Conservation (phyloP, 192 early-diverging fungal species). For the Funneliformis mosseae region DNA sequence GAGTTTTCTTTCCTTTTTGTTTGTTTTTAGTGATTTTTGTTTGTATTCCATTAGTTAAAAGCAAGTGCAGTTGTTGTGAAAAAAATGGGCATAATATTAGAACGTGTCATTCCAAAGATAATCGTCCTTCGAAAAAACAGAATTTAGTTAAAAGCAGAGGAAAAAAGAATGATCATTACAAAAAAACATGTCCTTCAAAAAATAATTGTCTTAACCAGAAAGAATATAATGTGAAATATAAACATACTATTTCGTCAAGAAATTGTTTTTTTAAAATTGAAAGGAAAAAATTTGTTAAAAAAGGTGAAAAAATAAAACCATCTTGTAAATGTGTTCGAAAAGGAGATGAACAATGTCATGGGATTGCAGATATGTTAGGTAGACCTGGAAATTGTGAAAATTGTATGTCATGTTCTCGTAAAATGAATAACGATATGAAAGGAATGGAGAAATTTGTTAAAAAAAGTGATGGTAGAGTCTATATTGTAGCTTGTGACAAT, state of each 20-base stretch:
- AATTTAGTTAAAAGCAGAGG: too few species aligned
- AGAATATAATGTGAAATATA: background rate
- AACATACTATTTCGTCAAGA: background rate
- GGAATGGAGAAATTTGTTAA: background rate
- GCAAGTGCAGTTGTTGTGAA: background rate
- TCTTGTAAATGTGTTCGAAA: background rate
- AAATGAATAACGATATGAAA: background rate
- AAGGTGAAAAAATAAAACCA: background rate
- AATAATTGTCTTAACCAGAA: background rate
- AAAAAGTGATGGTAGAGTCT: background rate
- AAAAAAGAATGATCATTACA: background rate
- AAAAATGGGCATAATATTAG: background rate
- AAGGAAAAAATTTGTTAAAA: background rate
- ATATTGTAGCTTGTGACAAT: conserved; percentile 1
- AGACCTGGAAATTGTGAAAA: background rate
- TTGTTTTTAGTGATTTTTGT: conserved; percentile 1
- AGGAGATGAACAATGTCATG: background rate
- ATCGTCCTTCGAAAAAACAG: background rate
- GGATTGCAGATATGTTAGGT: conserved; percentile 1
- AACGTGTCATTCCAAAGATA: background rate
- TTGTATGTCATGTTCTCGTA: conserved; percentile 1
- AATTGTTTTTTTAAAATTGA: background rate
- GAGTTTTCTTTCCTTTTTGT: background rate
- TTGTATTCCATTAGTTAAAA: conserved; percentile 4
- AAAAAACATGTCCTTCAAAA: background rate